Evolutionary conservation across 306 rosid genomes (phyloP).

Genomic region (Cajanus cajan): DNA sequence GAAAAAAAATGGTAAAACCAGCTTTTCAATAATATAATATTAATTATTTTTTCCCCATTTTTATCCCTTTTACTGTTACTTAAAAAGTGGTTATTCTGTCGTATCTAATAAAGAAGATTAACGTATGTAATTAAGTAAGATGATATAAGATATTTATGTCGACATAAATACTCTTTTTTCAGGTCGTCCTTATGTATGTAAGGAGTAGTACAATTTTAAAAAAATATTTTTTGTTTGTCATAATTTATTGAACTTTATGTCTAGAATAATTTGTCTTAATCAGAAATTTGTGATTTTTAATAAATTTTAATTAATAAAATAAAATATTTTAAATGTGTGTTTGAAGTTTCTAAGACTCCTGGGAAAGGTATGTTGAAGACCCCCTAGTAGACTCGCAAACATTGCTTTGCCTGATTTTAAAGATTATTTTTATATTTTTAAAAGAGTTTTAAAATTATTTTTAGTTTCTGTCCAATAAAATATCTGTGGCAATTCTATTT

Average conservation of each 20-base stretch:
- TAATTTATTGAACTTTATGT: neutral
- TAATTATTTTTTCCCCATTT: too few relatives aligned
- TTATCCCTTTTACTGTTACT: too few relatives aligned
- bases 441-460: neutral
- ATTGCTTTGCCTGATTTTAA: neutral
- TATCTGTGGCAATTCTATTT: neutral
- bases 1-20: too few relatives aligned
- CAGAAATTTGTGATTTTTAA: neutral
- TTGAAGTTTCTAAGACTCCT: neutral
- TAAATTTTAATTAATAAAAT: neutral
- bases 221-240: neutral
- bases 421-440: neutral
- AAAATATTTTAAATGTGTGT: neutral
- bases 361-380: neutral
- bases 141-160: too few relatives aligned
- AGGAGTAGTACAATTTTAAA: too few relatives aligned
- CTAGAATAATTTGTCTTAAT: neutral
- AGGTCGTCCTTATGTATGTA: too few relatives aligned
- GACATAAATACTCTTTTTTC: too few relatives aligned
- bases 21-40: too few relatives aligned
- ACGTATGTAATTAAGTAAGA: too few relatives aligned
- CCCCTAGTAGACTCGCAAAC: neutral
- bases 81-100: too few relatives aligned
- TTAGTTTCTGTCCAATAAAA: neutral
- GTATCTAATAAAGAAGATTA: too few relatives aligned